Evolutionary conservation across 2,329 filamentous ascomycete genomes (phyloP), one percentile per base, ranked within the genome.

Genomic region (Neofusicoccum laricinum): DNA sequence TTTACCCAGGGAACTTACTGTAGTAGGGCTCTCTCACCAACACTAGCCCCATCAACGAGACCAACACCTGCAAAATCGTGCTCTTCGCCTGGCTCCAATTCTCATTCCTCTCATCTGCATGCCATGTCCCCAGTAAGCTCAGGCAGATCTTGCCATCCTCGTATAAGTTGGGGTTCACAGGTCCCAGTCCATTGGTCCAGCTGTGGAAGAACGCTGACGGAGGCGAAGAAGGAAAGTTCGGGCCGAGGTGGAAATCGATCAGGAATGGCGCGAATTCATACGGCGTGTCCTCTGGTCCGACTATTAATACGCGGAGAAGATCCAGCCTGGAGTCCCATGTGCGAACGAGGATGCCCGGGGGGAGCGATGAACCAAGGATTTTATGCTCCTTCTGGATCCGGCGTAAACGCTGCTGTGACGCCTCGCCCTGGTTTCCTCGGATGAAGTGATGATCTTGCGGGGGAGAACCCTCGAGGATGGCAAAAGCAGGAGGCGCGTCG

Each of bases 71-170:
- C 19, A 88, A 71, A 1, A 88, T 67, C 0, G 84, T 87, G 64
- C 83, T 85, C 62, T 81, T 80, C 0, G 75, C 73, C 1, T 82
- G 73, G 25, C 76, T 82, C 86, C 86, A 88, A 40, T 73, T 78
- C 70, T 87, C 85, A 41, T 80, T 79, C 3, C 80, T 75, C 66
- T 81, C 75, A 63, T 82, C 78, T 0, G 82, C 79, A 61, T 84
- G 81, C 86, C 86, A 88, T 2, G 86, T 88, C 12, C 85, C 85
- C 4, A 88, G 73, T 21, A 88, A 71, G 66, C 81, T 84, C 15
- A 88, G 74, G 68, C 86, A 88, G 36, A 88, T 86, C 69, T 84
- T 86, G 25, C 86, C 85, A 66, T 87, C 82, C 67, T 88, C 85
- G 71, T 88, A 88, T 1, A 88, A 73, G 67, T 88, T 88, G 0